Conservation (phyloP, 176 grass and related monocot genomes). For the Otatea glauca region DNA sequence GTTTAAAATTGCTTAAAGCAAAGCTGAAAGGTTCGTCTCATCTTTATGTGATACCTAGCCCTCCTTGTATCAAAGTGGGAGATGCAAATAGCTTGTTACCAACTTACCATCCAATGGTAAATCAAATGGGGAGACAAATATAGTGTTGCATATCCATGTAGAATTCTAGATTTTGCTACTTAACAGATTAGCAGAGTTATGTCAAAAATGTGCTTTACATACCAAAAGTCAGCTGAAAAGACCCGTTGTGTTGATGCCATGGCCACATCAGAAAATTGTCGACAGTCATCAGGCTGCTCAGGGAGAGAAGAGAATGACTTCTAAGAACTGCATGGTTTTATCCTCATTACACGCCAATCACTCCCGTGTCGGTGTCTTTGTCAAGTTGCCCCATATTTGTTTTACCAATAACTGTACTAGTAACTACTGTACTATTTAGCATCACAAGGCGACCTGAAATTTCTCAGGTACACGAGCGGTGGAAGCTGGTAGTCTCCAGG, state of each 20-base stretch:
- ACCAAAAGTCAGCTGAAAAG: background rate
- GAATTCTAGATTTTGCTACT: background rate
- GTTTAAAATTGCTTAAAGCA: background rate
- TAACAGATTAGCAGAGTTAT: background rate
- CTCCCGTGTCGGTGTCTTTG: background rate
- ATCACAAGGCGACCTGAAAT: constrained; percentile 73
- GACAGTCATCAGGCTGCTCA: background rate
- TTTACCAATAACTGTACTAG: constrained; percentile 18
- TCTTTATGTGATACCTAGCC: constrained; percentile 23
- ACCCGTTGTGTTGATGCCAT: background rate
- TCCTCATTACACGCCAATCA: background rate
- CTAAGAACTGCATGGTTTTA: background rate
- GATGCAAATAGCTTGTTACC: background rate
- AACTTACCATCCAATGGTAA: background rate
- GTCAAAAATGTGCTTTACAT: background rate
- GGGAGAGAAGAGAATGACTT: constrained; percentile 1
- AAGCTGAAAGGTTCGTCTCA: background rate
- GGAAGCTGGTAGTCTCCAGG: constrained; percentile 65
- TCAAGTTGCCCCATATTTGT: background rate
- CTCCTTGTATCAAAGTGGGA: constrained; percentile 4
- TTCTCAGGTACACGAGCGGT: constrained; percentile 74
- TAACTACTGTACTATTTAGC: background rate
- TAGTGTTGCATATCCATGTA: background rate
- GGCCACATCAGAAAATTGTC: background rate
- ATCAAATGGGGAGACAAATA: background rate